These are phyloP conservation scores for Platismatia glauca DNA, from an alignment of 495 filamentous ascomycete species.

Conservation along the genomic window DNA sequence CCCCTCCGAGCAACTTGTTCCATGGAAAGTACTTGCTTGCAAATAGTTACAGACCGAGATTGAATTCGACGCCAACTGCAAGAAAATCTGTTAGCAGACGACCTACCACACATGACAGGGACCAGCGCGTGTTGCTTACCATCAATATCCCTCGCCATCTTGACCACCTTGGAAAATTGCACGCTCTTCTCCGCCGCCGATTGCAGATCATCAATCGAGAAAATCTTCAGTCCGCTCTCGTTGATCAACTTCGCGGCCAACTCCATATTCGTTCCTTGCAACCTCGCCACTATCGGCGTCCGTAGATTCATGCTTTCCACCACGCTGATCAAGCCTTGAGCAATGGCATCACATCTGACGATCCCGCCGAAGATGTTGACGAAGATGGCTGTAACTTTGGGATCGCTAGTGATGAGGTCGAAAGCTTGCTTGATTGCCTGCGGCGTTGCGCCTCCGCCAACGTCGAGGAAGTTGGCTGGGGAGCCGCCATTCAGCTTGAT, in stretches of 20 bases:
- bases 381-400: slow-evolving; percentile 97
- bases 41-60: slow-evolving; percentile 68
- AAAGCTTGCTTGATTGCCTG: slow-evolving; percentile 96
- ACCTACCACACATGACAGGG: background rate
- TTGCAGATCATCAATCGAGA: slow-evolving; percentile 97
- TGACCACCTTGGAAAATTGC: slow-evolving; percentile 97
- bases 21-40: background rate
- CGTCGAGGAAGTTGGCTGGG: slow-evolving; percentile 97
- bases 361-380: slow-evolving; percentile 99
- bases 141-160: slow-evolving; percentile 97
- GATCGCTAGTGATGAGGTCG: slow-evolving; percentile 94
- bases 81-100: background rate
- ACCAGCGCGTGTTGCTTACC: slow-evolving; percentile 27
- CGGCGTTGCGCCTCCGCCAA: slow-evolving; percentile 93
- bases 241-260: slow-evolving; percentile 90
- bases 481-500: slow-evolving; percentile 97
- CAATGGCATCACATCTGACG: slow-evolving; percentile 95
- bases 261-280: slow-evolving; percentile 99
- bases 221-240: slow-evolving; percentile 97
- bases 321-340: slow-evolving; percentile 88
- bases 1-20: background rate
- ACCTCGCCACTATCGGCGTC: slow-evolving; percentile 89
- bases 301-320: slow-evolving; percentile 89
- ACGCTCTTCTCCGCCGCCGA: slow-evolving; percentile 95
- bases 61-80: slow-evolving; percentile 82